Conservation (phyloP, 1,139 yeast genomes). For the Kodamaea sp. region DNA sequence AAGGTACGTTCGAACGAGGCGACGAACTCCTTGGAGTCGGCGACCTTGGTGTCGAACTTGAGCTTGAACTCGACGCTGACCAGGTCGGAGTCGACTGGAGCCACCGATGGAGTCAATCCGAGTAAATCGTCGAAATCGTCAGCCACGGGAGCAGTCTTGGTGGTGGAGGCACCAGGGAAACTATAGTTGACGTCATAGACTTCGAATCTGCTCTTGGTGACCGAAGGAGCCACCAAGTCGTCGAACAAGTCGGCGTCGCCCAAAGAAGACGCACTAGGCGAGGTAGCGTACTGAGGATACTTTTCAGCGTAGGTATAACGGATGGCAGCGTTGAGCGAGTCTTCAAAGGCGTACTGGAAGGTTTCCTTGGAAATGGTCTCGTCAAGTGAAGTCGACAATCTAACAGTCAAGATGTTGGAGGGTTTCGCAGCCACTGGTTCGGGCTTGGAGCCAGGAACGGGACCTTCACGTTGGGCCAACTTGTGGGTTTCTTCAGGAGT, state of each 20-base stretch:
- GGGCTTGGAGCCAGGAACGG: slow-evolving; percentile 14
- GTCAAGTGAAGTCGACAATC: slow-evolving; percentile 29
- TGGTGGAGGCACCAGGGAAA: slow-evolving; percentile 19
- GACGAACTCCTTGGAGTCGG: slow-evolving; percentile 40
- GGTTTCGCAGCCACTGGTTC: slow-evolving; percentile 29
- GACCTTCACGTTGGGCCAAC: slow-evolving; percentile 18
- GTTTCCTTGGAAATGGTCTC: slow-evolving; percentile 28
- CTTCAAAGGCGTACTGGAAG: slow-evolving; percentile 34
- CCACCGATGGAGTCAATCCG: slow-evolving; percentile 32
- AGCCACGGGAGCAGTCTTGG: slow-evolving; percentile 15
- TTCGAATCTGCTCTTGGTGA: slow-evolving; percentile 58
- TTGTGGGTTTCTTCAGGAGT: slow-evolving; percentile 27
- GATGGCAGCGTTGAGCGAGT: slow-evolving; percentile 32
- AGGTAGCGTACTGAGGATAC: slow-evolving; percentile 45
- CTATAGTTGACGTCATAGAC: slow-evolving; percentile 36
- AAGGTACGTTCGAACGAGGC: slow-evolving; percentile 34
- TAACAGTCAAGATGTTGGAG: slow-evolving; percentile 27
- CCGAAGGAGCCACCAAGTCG: slow-evolving; percentile 59
- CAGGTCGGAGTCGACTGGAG: slow-evolving; percentile 2
- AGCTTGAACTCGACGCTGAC: slow-evolving; percentile 46
- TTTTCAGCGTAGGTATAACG: slow-evolving; percentile 42
- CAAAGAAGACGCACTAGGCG: slow-evolving; percentile 32
- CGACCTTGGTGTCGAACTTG: slow-evolving; percentile 33
- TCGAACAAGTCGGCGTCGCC: slow-evolving; percentile 62
- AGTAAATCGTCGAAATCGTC: slow-evolving; percentile 46